Conservation (phyloP, 2,329 filamentous ascomycete genomes). For the Alternaria sp. region DNA sequence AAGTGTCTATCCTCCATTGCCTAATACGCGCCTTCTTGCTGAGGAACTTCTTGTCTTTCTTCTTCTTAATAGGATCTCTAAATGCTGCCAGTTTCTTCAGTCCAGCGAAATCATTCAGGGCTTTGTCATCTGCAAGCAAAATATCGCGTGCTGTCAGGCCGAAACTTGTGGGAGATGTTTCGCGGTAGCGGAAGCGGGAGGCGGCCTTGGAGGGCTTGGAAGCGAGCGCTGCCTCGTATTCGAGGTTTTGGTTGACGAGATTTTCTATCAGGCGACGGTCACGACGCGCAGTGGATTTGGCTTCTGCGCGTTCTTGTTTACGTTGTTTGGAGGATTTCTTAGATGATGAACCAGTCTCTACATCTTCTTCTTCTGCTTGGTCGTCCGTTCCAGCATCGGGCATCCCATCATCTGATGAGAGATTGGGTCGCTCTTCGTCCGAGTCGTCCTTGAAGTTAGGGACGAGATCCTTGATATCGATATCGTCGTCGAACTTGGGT, state of each 20-base stretch:
- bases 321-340: conserved; percentile 58
- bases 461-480: conserved; percentile 91
- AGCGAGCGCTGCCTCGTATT: conserved; percentile 71
- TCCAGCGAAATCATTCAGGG: conserved; percentile 88
- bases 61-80: conserved; percentile 87
- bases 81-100: conserved; percentile 95
- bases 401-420: conserved; percentile 61
- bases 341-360: conserved; percentile 26
- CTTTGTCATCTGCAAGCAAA: conserved; percentile 83
- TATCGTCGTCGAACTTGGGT: conserved; percentile 94
- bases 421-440: conserved; percentile 76
- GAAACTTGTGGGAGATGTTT: conserved; percentile 88
- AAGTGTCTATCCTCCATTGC: conserved; percentile 80
- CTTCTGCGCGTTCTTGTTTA: conserved; percentile 59
- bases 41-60: conserved; percentile 83
- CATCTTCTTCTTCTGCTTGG: conserved; percentile 31
- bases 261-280: conserved; percentile 86
- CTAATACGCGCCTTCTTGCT: conserved; percentile 91
- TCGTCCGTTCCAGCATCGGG: conserved; percentile 55
- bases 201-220: conserved; percentile 59
- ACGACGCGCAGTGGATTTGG: conserved; percentile 76
- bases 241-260: conserved; percentile 81
- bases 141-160: conserved; percentile 92
- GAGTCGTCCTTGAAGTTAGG: conserved; percentile 81
- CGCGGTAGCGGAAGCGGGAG: conserved; percentile 84